Conservation (phyloP, 257 asterid genomes). For the Lycium barbarum region DNA sequence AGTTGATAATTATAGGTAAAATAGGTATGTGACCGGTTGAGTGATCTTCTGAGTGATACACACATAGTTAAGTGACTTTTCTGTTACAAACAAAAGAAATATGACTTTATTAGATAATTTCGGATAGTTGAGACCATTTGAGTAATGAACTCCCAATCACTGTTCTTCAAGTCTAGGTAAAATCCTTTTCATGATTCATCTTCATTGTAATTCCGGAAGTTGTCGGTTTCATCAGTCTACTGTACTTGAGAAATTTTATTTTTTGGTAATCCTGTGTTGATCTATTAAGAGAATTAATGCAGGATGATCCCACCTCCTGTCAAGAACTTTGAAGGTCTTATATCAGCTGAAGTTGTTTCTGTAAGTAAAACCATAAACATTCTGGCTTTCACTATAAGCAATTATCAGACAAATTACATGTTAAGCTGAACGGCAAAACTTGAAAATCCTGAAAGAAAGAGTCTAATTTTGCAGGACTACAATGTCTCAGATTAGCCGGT, state of each 20-base stretch:
- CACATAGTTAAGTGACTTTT: too few relatives aligned
- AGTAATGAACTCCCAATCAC: not conserved
- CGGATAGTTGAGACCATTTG: not conserved
- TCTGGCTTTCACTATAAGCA: not conserved
- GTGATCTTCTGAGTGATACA: too few relatives aligned
- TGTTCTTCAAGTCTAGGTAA: not conserved
- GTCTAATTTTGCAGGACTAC: not conserved
- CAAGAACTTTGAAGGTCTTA: conserved; percentile 64
- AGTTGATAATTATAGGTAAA: too few relatives aligned
- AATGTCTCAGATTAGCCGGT: not conserved
- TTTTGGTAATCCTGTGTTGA: not conserved
- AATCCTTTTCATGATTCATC: not conserved
- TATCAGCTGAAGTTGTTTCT: conserved; percentile 46
- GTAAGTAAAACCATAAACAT: conserved; percentile 40
- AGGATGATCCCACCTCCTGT: conserved; percentile 63
- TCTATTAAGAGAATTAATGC: conserved; percentile 30
- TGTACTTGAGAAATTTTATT: not conserved
- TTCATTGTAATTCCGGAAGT: not conserved
- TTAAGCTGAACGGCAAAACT: not conserved
- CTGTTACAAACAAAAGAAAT: too few relatives aligned
- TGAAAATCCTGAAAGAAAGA: not conserved
- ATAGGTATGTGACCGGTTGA: too few relatives aligned
- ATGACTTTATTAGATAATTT: too few relatives aligned
- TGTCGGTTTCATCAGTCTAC: not conserved
- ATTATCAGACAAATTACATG: not conserved